phyloP scores from a whole-genome alignment of 2,329 filamentous ascomycete genomes.

The Aureobasidium sp. region DNA sequence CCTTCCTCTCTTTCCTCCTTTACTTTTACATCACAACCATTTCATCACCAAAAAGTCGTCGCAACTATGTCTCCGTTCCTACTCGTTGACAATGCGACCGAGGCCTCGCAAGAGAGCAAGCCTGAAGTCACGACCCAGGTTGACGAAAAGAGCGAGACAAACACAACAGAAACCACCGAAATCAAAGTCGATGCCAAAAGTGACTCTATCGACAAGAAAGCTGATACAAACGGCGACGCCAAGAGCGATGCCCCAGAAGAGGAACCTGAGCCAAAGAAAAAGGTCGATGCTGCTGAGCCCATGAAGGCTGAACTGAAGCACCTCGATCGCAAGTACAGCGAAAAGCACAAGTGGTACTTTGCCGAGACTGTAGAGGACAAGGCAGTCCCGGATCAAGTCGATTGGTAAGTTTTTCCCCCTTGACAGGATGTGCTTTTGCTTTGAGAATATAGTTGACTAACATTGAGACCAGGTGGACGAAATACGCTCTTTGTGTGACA shows the following conservation, averaged over 20 bases:
- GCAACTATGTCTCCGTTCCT: background rate
- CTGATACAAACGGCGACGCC: background rate
- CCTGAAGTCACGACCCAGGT: background rate
- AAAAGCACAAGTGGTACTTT: conserved; percentile 21
- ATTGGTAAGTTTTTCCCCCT: conserved; percentile 10
- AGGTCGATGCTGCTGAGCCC: background rate
- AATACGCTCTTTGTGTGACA: conserved; percentile 18
- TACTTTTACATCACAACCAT: background rate
- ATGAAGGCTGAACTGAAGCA: conserved; percentile 20
- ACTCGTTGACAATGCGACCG: background rate
- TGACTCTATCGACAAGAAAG: background rate
- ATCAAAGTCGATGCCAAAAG: background rate
- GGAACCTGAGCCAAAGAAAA: background rate
- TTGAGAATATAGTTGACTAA: too few relatives aligned
- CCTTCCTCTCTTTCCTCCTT: background rate
- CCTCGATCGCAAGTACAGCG: conserved; percentile 21
- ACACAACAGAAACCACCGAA: background rate
- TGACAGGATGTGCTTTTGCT: background rate
- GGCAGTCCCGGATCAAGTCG: conserved; percentile 20
- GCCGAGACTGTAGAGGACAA: conserved; percentile 22
- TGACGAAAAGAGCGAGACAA: background rate
- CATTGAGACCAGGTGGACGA: conserved; percentile 15
- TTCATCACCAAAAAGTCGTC: background rate
- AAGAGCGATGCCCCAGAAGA: background rate
- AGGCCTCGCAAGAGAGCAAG: background rate